Evolutionary conservation across 2,329 filamentous ascomycete genomes (phyloP), one percentile per base, ranked within the genome.

Genomic region (Endothia cerciana): DNA sequence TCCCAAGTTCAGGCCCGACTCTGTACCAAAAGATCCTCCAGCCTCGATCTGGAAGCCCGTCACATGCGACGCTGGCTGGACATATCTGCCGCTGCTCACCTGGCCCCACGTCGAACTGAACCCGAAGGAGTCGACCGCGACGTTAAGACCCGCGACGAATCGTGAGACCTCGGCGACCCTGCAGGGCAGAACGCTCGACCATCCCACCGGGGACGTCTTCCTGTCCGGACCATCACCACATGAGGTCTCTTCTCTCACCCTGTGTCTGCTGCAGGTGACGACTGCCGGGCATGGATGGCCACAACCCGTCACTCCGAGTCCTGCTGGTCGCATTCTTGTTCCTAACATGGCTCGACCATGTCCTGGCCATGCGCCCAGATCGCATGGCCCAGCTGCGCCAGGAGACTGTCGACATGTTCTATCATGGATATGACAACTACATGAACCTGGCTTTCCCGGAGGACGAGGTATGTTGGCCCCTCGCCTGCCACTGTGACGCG

Each of bases 351-450:
- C 75, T 77, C 38, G 73, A 72, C 25, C 56, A 70, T 3, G 77
- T 73, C 22, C 70, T 70, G 61, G 82, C 84, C 43, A 89, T 90
- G 86, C 81, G 81, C 49, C 78, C 82, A n/a, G 80, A 80, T 66
- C 82, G 80, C 71, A 79, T 89, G 66, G 80, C 82, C 59, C 79
- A 83, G 71, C 76, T 90, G 72, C 83, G 87, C 62, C 82, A 81
- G 70, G 84, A 88, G 65, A 88, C 87, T 13, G 85, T 88, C 65
- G 85, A 92, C 71, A 93, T 98, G 85, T 98, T 98, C 82, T 97
- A 97, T 78, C 95, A 99, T 82, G 95, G 95, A 67, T 98, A 89
- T 81, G 89, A 94, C 79, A 97, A 94, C 77, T 99, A 99, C 81
- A 95, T 97, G 89, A 80, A 87, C 70, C 85, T 97, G 77, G 95